Conservation (phyloP, 768 basidiomycete species). For the Boletus rex-veris region DNA sequence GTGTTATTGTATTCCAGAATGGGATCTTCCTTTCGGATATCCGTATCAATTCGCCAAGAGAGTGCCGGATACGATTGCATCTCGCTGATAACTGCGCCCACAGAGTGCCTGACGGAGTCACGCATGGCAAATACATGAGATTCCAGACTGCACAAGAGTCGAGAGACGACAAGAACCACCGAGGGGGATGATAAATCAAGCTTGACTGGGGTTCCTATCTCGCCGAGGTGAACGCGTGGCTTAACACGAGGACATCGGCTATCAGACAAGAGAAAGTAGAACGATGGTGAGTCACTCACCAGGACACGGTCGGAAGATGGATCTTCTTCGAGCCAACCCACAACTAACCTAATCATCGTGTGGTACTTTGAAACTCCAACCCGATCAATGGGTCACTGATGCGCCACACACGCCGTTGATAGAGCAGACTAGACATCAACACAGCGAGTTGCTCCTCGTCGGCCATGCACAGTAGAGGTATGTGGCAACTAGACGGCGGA, state of each 20-base stretch:
- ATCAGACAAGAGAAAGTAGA: neutral
- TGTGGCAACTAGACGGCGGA: conserved; percentile 3
- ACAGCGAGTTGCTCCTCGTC: neutral
- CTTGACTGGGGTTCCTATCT: neutral
- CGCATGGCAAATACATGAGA: neutral
- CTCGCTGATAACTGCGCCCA: neutral
- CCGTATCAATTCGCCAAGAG: conserved; percentile 11
- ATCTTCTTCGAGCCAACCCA: conserved; percentile 6
- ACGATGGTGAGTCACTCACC: neutral
- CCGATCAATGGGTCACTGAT: conserved; percentile 5
- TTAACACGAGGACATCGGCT: neutral
- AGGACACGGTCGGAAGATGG: neutral
- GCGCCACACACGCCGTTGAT: conserved; percentile 6
- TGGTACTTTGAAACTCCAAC: conserved; percentile 6
- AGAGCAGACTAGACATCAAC: conserved; percentile 9
- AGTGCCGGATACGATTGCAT: neutral
- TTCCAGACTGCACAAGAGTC: neutral
- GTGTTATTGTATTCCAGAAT: neutral
- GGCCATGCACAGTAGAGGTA: conserved; percentile 8
- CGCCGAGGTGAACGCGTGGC: conserved; percentile 8
- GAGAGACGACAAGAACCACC: neutral
- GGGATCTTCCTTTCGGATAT: neutral
- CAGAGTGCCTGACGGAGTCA: neutral
- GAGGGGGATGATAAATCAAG: conserved; percentile 7
- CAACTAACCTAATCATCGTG: neutral